These are phyloP conservation scores for Leishmania mexicana DNA, from an alignment of 208 protist genomes.

Conservation along the genomic window DNA sequence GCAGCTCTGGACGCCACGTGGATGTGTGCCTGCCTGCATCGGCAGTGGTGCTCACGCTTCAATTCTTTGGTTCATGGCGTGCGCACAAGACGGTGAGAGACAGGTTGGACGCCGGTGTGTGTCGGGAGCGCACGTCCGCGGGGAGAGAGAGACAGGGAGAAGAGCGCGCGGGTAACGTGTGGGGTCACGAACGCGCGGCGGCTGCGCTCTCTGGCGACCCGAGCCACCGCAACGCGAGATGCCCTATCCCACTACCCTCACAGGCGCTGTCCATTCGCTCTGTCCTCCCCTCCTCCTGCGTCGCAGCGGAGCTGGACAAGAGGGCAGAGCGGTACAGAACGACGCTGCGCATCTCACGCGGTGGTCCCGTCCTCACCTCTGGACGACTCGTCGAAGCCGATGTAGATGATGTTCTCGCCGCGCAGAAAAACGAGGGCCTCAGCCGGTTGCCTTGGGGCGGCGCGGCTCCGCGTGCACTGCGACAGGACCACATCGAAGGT, in stretches of 20 bases:
- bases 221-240: not conserved
- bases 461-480: conserved; percentile 20
- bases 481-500: conserved; percentile 69
- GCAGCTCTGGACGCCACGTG: not conserved
- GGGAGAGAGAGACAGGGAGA: not conserved
- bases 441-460: not conserved
- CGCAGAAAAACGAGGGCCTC: conserved; percentile 61
- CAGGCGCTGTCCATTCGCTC: not conserved
- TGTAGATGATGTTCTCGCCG: conserved; percentile 77
- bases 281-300: not conserved
- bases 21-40: not conserved
- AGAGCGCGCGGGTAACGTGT: not conserved
- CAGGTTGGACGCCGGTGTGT: not conserved
- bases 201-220: not conserved
- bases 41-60: not conserved
- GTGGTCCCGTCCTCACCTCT: not conserved
- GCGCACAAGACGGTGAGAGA: not conserved
- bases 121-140: not conserved
- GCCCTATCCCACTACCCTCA: not conserved
- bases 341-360: not conserved
- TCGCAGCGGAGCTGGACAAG: not conserved
- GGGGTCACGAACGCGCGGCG: not conserved
- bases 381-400: conserved; percentile 51
- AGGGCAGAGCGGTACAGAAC: not conserved
- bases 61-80: not conserved